These are phyloP conservation scores for Botrytis deweyae DNA, from an alignment of 2,329 filamentous ascomycete species.

Conservation along the genomic window DNA sequence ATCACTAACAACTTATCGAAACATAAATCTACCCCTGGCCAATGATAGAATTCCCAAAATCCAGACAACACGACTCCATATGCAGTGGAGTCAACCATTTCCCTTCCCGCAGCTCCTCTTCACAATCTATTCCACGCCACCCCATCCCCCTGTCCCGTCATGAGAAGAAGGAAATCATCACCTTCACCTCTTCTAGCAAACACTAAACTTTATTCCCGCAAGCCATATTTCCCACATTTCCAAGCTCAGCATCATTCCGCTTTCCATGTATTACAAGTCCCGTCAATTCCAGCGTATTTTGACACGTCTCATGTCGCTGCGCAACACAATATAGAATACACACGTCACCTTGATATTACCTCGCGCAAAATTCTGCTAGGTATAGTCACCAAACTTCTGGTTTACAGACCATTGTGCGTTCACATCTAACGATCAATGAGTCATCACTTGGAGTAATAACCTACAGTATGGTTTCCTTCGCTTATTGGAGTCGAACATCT, in stretches of 20 bases:
- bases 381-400: neutral
- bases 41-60: neutral
- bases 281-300: neutral
- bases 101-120: fast-evolving
- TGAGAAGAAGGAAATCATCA: neutral
- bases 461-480: neutral
- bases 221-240: neutral
- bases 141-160: neutral
- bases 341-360: neutral
- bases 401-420: neutral
- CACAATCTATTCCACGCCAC: neutral
- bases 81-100: neutral
- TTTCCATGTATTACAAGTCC: neutral
- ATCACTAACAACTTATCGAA: neutral
- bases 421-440: no score
- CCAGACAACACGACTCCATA: neutral
- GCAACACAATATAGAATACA: no score
- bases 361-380: neutral
- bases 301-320: neutral
- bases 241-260: neutral
- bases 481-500: neutral
- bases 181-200: neutral
- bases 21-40: neutral
- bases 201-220: no score
- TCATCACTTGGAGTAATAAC: no score